A percentile compares a stretch with the other conserved stretches of the same genome.
Evolutionary conservation across 257 asterid genomes (phyloP).

Genomic region (Striga asiatica): DNA sequence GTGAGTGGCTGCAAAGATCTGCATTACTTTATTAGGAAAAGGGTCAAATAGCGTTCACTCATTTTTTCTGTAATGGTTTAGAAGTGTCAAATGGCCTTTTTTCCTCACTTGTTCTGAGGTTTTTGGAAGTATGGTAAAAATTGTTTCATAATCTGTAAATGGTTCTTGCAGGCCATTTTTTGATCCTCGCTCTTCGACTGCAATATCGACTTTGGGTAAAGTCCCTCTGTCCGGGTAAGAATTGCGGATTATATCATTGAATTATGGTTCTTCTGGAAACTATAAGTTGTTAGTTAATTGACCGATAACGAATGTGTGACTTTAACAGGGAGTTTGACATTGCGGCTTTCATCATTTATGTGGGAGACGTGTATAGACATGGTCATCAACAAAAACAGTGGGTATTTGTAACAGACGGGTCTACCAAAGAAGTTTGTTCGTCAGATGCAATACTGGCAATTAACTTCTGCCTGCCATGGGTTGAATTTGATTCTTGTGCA

Average conservation of each 20-base stretch:
- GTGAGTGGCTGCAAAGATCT: conserved; percentile 37
- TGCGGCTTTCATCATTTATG: conserved; percentile 67
- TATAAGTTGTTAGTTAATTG: conserved; percentile 8
- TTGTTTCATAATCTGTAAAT: conserved; percentile 12
- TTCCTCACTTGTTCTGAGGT: not conserved
- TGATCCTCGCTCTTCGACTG: conserved; percentile 56
- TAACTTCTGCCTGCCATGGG: conserved; percentile 46
- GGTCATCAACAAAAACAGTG: conserved; percentile 74
- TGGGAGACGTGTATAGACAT: conserved; percentile 60
- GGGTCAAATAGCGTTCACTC: no score
- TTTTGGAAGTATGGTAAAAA: not conserved
- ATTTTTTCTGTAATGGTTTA: not conserved
- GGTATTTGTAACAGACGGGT: conserved; percentile 82
- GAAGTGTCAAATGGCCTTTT: not conserved
- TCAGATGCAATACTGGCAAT: conserved; percentile 61
- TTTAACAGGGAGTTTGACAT: conserved; percentile 79
- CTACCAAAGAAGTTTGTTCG: conserved; percentile 25
- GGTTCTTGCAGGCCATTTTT: conserved; percentile 56
- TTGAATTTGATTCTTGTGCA: conserved; percentile 34
- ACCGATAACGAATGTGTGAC: conserved; percentile 13
- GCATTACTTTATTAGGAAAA: no score
- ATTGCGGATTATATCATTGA: conserved; percentile 9
- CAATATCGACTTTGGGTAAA: conserved; percentile 56
- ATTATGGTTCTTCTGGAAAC: conserved; percentile 11
- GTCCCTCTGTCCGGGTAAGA: conserved; percentile 70